Evolutionary conservation across 176 grass and related monocot genomes (phyloP), one percentile per base, ranked within the genome.

Genomic region (Bonia amplexicaulis): DNA sequence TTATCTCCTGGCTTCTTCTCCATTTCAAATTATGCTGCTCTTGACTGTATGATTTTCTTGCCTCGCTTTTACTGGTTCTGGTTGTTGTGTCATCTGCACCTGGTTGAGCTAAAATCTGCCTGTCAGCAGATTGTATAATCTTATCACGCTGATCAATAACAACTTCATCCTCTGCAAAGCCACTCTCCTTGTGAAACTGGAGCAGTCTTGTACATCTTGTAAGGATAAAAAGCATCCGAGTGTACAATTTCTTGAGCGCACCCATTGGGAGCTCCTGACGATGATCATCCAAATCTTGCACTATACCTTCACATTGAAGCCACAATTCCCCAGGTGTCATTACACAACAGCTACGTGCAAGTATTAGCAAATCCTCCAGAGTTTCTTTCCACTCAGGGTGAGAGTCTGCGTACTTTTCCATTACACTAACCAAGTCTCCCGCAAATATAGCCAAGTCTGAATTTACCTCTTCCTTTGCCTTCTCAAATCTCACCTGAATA

Each of bases 341-440:
- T 49, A 99, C 92, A 82, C 88, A 94, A 76, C 97, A 99, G 62
- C 91, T 99, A 51, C 97, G 90, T 87, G 97, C 97, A 90, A 99
- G 93, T 87, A 99, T 92, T 82, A 99, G 83, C 74, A 99, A 61
- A 84, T 99, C 97, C 77, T 99, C 97, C 75, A 99, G 85, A 66
- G 94, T 99, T 94, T 94, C 97, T 87, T 99, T 99, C 97, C 97
- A 99, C 47, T 94, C 96, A 73, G 96, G 91, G 82, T 99, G 93
- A 37, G 88, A 90, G 55, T 99, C 97, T 57, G 92, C 66, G 17
- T 95, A 92, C 84, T 99, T 99, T 57, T 99, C 96, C 93, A 99
- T 99, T 80, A 96, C 79, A 77, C 96, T 87, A 78, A 99, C 86
- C 83, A 99, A 90, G 69, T 99, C 96, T 58, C 96, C 96, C 19